A percentile compares a stretch with the other conserved stretches of the same genome.
These are phyloP conservation scores for Leishmania aethiopica DNA, from an alignment of 208 protist genomes.

Conservation along the genomic window DNA sequence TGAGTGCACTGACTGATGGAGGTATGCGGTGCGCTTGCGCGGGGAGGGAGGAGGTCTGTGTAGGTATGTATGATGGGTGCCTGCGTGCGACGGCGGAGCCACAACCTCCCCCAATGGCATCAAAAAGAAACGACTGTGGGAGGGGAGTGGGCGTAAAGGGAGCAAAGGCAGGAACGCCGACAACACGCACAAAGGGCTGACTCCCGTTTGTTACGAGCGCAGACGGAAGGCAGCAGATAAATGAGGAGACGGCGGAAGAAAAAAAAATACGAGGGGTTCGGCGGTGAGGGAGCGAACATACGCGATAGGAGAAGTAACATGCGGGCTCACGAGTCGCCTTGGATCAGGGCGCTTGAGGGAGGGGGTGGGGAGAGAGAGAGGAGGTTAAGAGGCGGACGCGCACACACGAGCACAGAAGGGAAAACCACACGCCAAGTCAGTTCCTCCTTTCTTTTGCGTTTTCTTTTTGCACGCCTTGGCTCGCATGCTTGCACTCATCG, in stretches of 20 bases:
- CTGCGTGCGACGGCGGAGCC: not conserved
- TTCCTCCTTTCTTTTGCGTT: not conserved
- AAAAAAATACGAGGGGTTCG: not conserved
- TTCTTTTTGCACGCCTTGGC: not conserved
- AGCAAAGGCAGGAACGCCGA: not conserved
- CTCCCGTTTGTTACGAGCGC: not conserved
- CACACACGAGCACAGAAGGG: not conserved
- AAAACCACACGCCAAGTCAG: not conserved
- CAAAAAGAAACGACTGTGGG: not conserved
- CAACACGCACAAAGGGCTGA: not conserved
- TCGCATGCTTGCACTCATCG: not conserved
- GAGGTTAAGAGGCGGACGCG: not conserved
- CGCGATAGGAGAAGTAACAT: not conserved
- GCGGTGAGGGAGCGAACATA: not conserved
- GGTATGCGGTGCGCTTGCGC: not conserved
- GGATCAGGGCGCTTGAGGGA: not conserved
- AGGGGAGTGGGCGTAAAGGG: not conserved
- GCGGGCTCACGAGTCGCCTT: not conserved
- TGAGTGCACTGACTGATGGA: not conserved
- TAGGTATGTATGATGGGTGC: not conserved
- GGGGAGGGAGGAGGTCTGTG: not conserved
- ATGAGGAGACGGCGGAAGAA: not conserved
- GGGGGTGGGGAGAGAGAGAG: not conserved
- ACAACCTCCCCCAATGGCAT: not conserved
- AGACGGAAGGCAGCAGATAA: not conserved